Base-by-base conservation (phyloP, 2,329 filamentous ascomycete species). In the Phialemoniopsis sp. region DNA sequence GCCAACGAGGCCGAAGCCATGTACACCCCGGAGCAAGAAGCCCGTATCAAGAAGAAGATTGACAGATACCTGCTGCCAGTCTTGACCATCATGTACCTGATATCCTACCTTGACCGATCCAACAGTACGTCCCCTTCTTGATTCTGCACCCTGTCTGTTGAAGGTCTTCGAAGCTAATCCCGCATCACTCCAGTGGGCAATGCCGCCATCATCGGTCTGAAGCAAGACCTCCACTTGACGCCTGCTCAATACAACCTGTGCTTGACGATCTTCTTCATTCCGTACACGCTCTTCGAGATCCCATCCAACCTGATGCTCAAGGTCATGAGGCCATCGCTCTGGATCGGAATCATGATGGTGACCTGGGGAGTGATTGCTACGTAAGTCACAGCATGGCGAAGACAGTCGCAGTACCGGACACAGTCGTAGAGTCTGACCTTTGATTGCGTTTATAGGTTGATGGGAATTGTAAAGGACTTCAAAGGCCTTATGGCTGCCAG, bases 291-390 rank as follows among this genome's bases (percentile, higher is more conserved):
- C 12, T 80, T 81, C 70, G 77, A 82, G 51, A 57, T 82, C 0
- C 79, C 78, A 0, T 80, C 76, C 0, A 83, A 82, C 44, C 62
- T 82, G 41, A 49, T 49, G 0, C 57, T 82, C 3, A 79, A 75
- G 0, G 60, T 70, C 4, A 58, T 78, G 21, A 62, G 67, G 10
- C 77, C 77, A 1, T 73, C 72, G 3, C 40, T 73, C 2, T 81
- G 89, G 66, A 73, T 91, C 17, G 83, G 87, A 0, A 62, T 72
- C 6, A 91, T 91, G 50, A 90, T 94, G 81, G 60, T 87, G 2
- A 66, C 77, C 2, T 80, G 70, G 68, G 63, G 64, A 3, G 16
- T 62, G 3, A 65, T 70, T n/a, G 66, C 75, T 66, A 73, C 70
- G 0, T 52, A n/a, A n/a, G n/a, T n/a, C n/a, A n/a, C n/a, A n/a